phyloP scores from a whole-genome alignment of 352 stramenopile species.

The Phytophthora vignae region DNA sequence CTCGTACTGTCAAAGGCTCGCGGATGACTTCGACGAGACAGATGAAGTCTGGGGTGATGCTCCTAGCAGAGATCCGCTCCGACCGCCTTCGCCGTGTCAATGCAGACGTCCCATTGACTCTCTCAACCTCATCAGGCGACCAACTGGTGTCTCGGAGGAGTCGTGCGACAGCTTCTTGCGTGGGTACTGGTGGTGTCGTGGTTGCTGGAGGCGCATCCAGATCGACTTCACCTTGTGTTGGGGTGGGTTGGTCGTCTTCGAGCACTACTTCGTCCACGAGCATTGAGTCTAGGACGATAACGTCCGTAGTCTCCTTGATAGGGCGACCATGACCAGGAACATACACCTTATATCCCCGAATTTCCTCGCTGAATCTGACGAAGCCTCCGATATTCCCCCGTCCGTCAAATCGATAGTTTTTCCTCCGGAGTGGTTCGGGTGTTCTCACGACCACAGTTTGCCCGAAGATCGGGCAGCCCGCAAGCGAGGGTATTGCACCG shows the following conservation, averaged over 20 bases:
- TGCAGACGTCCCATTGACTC: neutral
- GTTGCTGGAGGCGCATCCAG: too few relatives aligned
- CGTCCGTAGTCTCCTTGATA: neutral
- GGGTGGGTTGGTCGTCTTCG: too few relatives aligned
- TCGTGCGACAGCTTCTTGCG: too few relatives aligned
- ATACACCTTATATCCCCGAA: neutral
- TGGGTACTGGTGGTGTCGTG: too few relatives aligned
- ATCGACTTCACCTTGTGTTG: too few relatives aligned
- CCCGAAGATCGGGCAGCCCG: neutral
- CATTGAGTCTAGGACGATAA: neutral
- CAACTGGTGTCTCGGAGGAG: too few relatives aligned
- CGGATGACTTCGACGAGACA: neutral
- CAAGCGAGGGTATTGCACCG: neutral
- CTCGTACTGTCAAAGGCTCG: neutral
- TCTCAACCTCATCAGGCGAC: too few relatives aligned
- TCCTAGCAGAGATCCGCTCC: neutral
- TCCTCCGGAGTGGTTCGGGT: conserved; percentile 2
- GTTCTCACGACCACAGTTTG: neutral
- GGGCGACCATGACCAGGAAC: neutral
- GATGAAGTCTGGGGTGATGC: neutral
- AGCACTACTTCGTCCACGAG: too few relatives aligned
- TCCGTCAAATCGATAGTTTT: neutral
- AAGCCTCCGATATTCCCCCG: neutral
- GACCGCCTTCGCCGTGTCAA: too few relatives aligned
- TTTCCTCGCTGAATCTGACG: neutral